These are phyloP conservation scores for Marasmius tenuissimus DNA, from an alignment of 1,284 basidiomycete genomes.

Conservation along the genomic window DNA sequence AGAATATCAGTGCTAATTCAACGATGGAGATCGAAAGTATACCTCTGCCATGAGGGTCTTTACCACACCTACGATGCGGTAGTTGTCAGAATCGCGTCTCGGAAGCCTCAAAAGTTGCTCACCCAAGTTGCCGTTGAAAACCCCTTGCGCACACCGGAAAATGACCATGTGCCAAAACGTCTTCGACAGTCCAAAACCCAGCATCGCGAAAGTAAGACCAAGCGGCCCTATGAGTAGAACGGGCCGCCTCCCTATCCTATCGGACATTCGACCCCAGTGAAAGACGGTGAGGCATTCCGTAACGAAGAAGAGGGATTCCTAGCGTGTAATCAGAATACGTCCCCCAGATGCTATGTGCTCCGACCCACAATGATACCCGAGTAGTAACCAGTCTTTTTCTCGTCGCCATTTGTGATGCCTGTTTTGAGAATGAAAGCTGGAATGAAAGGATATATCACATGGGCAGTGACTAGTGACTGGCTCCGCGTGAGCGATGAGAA, in stretches of 20 bases:
- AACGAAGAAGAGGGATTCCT: slow-evolving; percentile 37
- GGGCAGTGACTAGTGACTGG: slow-evolving; percentile 45
- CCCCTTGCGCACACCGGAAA: slow-evolving; percentile 21
- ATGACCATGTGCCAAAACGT: slow-evolving; percentile 22
- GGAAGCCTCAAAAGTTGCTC: neutral
- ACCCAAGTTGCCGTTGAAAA: slow-evolving; percentile 20
- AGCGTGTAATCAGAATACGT: neutral
- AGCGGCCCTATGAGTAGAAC: slow-evolving; percentile 36
- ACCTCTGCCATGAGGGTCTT: neutral
- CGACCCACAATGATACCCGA: slow-evolving; percentile 42
- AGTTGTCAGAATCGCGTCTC: neutral
- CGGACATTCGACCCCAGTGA: slow-evolving; percentile 39
- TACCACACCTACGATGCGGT: neutral
- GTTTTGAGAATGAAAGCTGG: slow-evolving; percentile 48
- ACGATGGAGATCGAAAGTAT: neutral
- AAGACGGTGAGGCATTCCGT: slow-evolving; percentile 35
- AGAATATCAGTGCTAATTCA: neutral
- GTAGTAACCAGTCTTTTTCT: slow-evolving; percentile 50
- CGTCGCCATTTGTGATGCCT: slow-evolving; percentile 43
- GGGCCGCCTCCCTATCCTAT: slow-evolving; percentile 34
- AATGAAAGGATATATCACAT: slow-evolving; percentile 58
- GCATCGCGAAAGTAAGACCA: slow-evolving; percentile 32
- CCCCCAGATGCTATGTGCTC: neutral
- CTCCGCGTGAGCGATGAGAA: slow-evolving; percentile 45
- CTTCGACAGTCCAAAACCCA: slow-evolving; percentile 35